Conservation (phyloP, 108 stramenopile species). For the Discostella stelligeroides region DNA sequence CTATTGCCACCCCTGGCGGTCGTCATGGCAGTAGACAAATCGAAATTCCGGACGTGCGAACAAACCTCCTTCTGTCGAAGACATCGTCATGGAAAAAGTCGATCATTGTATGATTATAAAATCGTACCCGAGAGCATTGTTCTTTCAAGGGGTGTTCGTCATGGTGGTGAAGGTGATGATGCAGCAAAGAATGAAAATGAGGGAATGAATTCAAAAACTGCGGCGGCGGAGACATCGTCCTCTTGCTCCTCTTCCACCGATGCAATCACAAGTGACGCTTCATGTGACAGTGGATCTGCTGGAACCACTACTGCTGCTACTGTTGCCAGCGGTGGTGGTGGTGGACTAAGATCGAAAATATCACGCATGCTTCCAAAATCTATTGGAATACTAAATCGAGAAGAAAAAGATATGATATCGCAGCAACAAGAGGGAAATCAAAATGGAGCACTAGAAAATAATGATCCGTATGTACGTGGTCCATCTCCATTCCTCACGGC, state of each 20-base stretch:
- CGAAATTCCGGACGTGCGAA: constrained; percentile 96
- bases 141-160: constrained; percentile 14
- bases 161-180: background rate
- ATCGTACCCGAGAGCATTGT: constrained; percentile 63
- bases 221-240: background rate
- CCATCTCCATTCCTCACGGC: constrained; percentile 72
- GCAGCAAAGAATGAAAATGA: background rate
- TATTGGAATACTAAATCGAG: too few relatives aligned
- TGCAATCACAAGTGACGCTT: too few relatives aligned
- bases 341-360: background rate
- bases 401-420: too few relatives aligned
- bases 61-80: constrained; percentile 98
- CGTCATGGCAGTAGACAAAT: constrained; percentile 92
- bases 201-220: constrained; percentile 1
- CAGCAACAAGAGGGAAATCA: background rate
- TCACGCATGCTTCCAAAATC: too few relatives aligned
- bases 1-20: constrained; percentile 14
- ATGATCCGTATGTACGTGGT: constrained; percentile 66
- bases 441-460: too few relatives aligned
- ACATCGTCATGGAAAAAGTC: constrained; percentile 73
- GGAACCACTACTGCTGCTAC: constrained; percentile 3
- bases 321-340: background rate
- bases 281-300: background rate
- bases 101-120: constrained; percentile 61
- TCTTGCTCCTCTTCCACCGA: too few relatives aligned